phyloP scores from a whole-genome alignment of 2,329 filamentous ascomycete genomes.

The Stemphylium vesicarium region DNA sequence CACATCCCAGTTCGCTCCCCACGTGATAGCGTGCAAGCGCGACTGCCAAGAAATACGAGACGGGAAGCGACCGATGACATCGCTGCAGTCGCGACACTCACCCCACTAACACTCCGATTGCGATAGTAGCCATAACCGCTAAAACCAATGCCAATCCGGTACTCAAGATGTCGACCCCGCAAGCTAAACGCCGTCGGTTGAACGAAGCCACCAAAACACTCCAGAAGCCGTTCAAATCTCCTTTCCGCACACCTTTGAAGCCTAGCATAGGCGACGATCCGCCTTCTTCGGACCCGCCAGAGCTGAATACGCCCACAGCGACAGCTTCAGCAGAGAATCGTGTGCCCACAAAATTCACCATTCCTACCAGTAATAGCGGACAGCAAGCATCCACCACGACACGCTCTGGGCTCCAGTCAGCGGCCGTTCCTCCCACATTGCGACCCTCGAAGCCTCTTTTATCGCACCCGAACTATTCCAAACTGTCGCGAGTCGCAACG shows the following conservation, averaged over 20 bases:
- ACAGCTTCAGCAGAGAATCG: background rate
- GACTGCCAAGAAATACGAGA: constrained; percentile 1
- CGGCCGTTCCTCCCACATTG: constrained; percentile 10
- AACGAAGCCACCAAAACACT: constrained; percentile 65
- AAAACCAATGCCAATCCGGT: constrained; percentile 20
- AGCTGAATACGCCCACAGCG: constrained; percentile 11
- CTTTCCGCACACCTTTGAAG: constrained; percentile 60
- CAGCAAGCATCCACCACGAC: background rate
- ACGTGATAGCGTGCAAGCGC: constrained; percentile 14
- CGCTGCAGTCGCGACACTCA: background rate
- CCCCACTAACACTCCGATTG: background rate
- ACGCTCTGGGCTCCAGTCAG: background rate
- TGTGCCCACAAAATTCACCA: background rate
- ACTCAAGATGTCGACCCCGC: constrained; percentile 55
- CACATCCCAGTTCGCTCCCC: background rate
- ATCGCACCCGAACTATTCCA: constrained; percentile 16
- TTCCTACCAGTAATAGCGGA: background rate
- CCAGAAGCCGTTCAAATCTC: constrained; percentile 75
- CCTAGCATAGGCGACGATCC: constrained; percentile 29
- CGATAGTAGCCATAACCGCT: background rate
- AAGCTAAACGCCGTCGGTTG: constrained; percentile 69
- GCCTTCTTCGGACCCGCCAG: constrained; percentile 34
- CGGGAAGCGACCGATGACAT: constrained; percentile 11
- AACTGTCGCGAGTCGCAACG: constrained; percentile 14
- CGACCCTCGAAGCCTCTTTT: constrained; percentile 20